These are phyloP conservation scores for Yamadazyma endophytica DNA, from an alignment of 805 yeast genomes.

Conservation along the genomic window DNA sequence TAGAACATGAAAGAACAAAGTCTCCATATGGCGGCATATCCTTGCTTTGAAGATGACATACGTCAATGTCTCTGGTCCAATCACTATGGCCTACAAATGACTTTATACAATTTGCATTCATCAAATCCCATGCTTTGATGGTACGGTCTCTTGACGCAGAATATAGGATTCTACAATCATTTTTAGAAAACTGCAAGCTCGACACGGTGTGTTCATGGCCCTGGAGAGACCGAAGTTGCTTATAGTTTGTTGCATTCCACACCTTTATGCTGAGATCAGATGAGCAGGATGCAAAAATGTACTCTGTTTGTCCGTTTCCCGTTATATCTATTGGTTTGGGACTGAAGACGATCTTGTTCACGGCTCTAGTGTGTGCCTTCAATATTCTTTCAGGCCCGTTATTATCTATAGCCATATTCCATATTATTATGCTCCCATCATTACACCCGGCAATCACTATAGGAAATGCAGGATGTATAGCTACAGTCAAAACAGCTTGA, in stretches of 20 bases:
- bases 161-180: constrained; percentile 45
- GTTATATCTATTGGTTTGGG: constrained; percentile 28
- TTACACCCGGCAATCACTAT: constrained; percentile 60
- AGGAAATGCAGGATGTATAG: constrained; percentile 75
- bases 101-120: constrained; percentile 61
- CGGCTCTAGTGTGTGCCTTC: constrained; percentile 71
- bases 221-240: constrained; percentile 55
- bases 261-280: constrained; percentile 57
- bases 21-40: constrained; percentile 37
- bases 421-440: constrained; percentile 68
- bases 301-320: constrained; percentile 8
- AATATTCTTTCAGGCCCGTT: constrained; percentile 55
- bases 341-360: constrained; percentile 58
- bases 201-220: constrained; percentile 92
- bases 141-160: constrained; percentile 63
- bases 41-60: constrained; percentile 11
- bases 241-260: constrained; percentile 59
- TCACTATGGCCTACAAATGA: constrained; percentile 79
- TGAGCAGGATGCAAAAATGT: constrained; percentile 47
- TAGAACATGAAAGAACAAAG: constrained; percentile 67
- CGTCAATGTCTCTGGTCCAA: constrained; percentile 75
- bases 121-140: constrained; percentile 62
- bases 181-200: constrained; percentile 47
- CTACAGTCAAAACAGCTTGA: constrained; percentile 55
- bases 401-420: constrained; percentile 60